Base-by-base conservation (phyloP, 23 red algal genomes). In the Gracilaria vermiculophylla region DNA sequence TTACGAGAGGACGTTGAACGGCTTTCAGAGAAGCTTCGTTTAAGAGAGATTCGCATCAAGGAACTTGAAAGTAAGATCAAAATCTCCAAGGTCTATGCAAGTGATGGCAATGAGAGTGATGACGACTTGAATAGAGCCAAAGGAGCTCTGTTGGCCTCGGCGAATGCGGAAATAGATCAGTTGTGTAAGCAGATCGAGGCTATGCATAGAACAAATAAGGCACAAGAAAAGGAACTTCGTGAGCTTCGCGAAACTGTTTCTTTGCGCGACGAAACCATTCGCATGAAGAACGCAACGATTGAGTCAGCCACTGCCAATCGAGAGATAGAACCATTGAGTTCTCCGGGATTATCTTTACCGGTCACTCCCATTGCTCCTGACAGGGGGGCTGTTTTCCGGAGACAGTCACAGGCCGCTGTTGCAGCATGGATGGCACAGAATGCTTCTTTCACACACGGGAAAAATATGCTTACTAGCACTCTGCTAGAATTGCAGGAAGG, bases 101-200 rank as follows among this genome's bases (percentile, higher is more conserved):
- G 6, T 6, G 81, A 86, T 33, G 65, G 61, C 31, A 44, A 25
- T 51, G 51, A 86, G 27, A 53, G 50, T 21, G 69, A 88, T 36
- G 69, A 77, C 53, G 76, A 79, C 42, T 13, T 60, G 24, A 88
- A 77, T 43, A 42, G 34, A 61, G 84, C 84, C 1, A 43, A 48
- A 19, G 28, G 39, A 36, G 84, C 84, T 17, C 37, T 88, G 19
- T 58, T 88, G 28, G 70, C 67, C 16, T 88, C 84, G 28, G 84
- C 84, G 5, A 88, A 88, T 61, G 67, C 65, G 15, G 84, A 88
- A 62, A 88, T 88, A 34, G 84, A 88, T 1, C 84, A 77, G 37
- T 45, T 88, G 9, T 73, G 69, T 34, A 28, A n/a, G 35, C 53
- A 88, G 36, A 44, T 88, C 20, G 84, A 88, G 25, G 84, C 84